phyloP scores from a whole-genome alignment of 2,329 filamentous ascomycete genomes.

The Aspergillus sp. region DNA sequence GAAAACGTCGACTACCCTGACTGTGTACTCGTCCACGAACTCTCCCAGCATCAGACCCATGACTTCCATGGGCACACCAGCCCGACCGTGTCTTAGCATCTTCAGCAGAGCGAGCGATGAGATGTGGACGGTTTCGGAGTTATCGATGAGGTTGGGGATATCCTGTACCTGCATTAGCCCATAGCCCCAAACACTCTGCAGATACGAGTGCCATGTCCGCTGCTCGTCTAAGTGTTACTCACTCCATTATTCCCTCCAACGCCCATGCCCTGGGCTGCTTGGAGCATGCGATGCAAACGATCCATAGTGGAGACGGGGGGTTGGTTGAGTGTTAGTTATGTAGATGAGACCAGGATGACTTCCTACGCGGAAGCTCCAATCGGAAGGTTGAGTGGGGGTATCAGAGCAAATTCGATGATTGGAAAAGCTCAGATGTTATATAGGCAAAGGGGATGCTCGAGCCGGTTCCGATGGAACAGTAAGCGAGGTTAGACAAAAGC shows the following conservation, averaged over 20 bases:
- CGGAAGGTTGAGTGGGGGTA: conserved; percentile 7
- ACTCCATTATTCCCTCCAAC: conserved; percentile 45
- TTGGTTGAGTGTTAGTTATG: conserved; percentile 17
- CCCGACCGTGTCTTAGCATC: conserved; percentile 96
- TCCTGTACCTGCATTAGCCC: conserved; percentile 59
- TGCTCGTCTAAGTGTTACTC: conserved; percentile 24
- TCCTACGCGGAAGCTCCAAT: conserved; percentile 34
- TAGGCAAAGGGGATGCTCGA: not conserved
- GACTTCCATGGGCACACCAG: conserved; percentile 99
- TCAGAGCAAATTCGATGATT: not conserved
- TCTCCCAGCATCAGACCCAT: conserved; percentile 99
- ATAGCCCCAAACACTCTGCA: not conserved
- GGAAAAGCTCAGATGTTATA: not conserved
- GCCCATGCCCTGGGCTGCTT: conserved; percentile 66
- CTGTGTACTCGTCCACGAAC: conserved; percentile 98
- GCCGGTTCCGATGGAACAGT: not conserved
- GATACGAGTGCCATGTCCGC: not conserved
- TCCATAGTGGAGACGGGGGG: conserved; percentile 65
- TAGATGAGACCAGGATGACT: conserved; percentile 27
- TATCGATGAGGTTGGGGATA: conserved; percentile 89
- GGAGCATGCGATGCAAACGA: conserved; percentile 84
- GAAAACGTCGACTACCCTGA: conserved; percentile 97
- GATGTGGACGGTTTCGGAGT: conserved; percentile 99
- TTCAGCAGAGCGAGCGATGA: conserved; percentile 95
- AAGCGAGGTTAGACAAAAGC: not conserved